Evolutionary conservation across 805 yeast species (phyloP).

Genomic region (Groenewaldozyma tartarivorans): DNA sequence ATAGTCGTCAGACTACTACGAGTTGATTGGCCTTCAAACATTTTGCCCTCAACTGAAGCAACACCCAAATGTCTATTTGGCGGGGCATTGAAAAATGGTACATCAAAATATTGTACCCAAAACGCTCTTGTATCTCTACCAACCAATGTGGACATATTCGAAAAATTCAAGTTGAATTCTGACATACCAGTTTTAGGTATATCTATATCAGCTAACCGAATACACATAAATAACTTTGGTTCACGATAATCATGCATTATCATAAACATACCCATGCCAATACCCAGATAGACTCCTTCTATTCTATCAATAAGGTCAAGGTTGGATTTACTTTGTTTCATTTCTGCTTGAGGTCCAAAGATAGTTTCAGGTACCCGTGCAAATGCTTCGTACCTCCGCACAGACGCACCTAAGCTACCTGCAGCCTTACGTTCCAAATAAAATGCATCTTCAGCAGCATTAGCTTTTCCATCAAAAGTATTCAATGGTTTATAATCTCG

Average conservation of each 20-base stretch:
- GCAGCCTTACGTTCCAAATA: background rate
- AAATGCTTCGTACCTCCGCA: background rate
- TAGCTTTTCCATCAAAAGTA: background rate
- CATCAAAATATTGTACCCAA: too few species aligned
- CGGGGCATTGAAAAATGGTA: background rate
- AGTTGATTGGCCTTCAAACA: too few species aligned
- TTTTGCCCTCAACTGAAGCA: too few species aligned
- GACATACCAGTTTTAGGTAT: constrained; percentile 22
- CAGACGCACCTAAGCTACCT: background rate
- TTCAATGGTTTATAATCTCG: background rate
- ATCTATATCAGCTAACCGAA: background rate
- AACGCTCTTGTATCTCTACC: too few species aligned
- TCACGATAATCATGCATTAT: constrained; percentile 1
- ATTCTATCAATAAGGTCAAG: too few species aligned
- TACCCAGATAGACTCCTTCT: background rate
- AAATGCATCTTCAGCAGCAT: background rate
- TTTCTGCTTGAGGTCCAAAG: background rate
- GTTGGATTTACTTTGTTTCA: too few species aligned
- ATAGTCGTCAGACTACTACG: too few species aligned
- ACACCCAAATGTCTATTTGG: too few species aligned
- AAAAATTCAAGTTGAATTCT: constrained; percentile 19
- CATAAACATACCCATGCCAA: background rate
- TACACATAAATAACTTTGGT: background rate
- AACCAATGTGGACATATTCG: too few species aligned
- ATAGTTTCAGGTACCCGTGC: background rate